Percentiles rank a stretch among this genome's conserved stretches.
Evolutionary conservation across 148 eudicot species (phyloP).

Genomic region (Cornus florida): DNA sequence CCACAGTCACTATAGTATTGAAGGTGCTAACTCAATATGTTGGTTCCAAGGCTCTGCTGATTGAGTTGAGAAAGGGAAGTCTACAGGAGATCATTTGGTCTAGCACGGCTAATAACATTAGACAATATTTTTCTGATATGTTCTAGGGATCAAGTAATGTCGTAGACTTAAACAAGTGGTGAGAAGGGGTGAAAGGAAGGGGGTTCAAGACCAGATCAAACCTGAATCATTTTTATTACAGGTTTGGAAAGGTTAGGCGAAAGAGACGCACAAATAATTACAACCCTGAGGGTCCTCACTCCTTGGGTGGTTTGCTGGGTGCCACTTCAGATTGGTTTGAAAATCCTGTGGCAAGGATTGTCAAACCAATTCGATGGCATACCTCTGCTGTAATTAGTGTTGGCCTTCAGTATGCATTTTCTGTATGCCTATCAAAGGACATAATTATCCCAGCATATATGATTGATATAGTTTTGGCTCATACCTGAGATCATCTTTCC

Average conservation of each 20-base stretch:
- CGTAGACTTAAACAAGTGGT: neutral
- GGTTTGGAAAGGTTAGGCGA: neutral
- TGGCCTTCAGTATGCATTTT: no score
- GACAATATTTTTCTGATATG: no score
- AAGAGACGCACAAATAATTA: neutral
- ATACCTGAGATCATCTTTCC: neutral
- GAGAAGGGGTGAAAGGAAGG: neutral
- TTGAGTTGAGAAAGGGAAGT: no score
- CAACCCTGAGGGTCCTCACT: neutral
- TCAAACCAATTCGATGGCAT: no score
- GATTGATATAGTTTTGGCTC: neutral
- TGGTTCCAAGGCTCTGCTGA: no score
- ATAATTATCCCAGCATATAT: neutral
- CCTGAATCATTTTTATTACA: neutral
- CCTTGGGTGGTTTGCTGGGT: neutral
- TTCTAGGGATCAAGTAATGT: no score
- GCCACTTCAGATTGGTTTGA: neutral
- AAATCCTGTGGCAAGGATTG: neutral
- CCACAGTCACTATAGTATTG: no score
- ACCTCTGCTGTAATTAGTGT: no score
- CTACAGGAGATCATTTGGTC: no score
- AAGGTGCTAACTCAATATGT: no score
- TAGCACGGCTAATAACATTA: no score
- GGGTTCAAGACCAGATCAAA: neutral
- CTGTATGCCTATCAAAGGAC: no score